phyloP scores from a whole-genome alignment of 306 rosid genomes.

The Dalbergia cochinchinensis region DNA sequence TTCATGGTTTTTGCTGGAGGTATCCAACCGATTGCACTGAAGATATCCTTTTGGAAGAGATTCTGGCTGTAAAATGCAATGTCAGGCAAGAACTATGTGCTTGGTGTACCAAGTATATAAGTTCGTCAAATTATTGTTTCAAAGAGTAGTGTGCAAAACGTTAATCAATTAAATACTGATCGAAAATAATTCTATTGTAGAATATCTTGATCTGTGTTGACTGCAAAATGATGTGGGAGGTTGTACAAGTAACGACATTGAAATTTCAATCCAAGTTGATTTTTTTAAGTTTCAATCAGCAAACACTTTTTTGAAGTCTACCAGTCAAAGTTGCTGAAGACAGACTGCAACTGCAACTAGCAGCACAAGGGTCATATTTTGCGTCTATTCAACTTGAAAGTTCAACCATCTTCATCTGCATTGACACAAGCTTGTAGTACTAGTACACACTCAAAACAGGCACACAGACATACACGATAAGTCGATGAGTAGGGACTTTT shows the following conservation, averaged over 20 bases:
- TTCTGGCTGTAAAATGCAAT: conserved; percentile 82
- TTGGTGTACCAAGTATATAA: conserved; percentile 79
- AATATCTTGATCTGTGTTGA: too few species aligned
- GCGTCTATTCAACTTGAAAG: conserved; percentile 28
- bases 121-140: too few species aligned
- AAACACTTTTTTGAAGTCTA: too few species aligned
- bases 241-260: too few species aligned
- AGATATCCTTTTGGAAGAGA: conserved; percentile 82
- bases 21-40: conserved; percentile 85
- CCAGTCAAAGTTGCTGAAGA: too few species aligned
- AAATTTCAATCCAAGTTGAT: too few species aligned
- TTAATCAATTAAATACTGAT: too few species aligned
- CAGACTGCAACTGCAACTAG: not conserved
- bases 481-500: not conserved
- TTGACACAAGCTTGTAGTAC: not conserved
- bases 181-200: too few species aligned
- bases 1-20: conserved; percentile 77
- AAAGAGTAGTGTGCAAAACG: too few species aligned
- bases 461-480: not conserved
- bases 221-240: too few species aligned
- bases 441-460: not conserved
- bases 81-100: conserved; percentile 84
- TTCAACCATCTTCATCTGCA: not conserved
- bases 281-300: too few species aligned
- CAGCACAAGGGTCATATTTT: conserved; percentile 29